phyloP scores from a whole-genome alignment of 352 stramenopile genomes.

The Pythium myriotylum region DNA sequence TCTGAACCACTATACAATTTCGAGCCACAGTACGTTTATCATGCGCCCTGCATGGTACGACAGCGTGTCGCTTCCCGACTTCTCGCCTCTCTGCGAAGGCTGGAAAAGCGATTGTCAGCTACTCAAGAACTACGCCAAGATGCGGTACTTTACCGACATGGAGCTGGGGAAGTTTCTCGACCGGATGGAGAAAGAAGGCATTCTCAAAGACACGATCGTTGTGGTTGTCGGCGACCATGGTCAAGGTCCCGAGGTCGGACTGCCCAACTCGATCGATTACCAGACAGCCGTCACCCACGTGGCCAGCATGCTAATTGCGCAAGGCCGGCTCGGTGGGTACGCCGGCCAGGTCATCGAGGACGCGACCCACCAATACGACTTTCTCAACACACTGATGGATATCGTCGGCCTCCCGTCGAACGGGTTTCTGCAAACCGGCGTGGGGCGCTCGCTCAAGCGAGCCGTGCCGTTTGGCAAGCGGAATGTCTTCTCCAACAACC shows the following conservation, averaged over 20 bases:
- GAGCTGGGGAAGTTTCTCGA: slow-evolving; percentile 53
- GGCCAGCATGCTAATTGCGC: slow-evolving; percentile 13
- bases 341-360: slow-evolving; percentile 18
- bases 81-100: slow-evolving; percentile 37
- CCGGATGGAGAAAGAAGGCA: slow-evolving; percentile 34
- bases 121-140: slow-evolving; percentile 38
- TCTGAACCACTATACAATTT: slow-evolving; percentile 60
- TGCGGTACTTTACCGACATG: slow-evolving; percentile 53
- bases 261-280: slow-evolving; percentile 3
- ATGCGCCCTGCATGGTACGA: slow-evolving; percentile 45
- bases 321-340: slow-evolving; percentile 13
- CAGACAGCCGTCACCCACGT: slow-evolving; percentile 36
- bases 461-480: slow-evolving; percentile 29
- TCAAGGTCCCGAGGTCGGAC: slow-evolving; percentile 39
- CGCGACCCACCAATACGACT: slow-evolving; percentile 18
- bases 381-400: slow-evolving; percentile 28
- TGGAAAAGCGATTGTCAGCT: slow-evolving; percentile 30
- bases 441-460: slow-evolving; percentile 41
- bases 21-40: slow-evolving; percentile 44
- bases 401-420: slow-evolving; percentile 19
- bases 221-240: slow-evolving; percentile 52
- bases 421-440: slow-evolving; percentile 18
- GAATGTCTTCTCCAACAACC: slow-evolving; percentile 53
- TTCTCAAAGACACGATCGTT: slow-evolving; percentile 59
- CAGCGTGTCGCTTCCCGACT: slow-evolving; percentile 34